Conservation (phyloP, 2,329 filamentous ascomycete genomes). For the Nectriaceae sp. region DNA sequence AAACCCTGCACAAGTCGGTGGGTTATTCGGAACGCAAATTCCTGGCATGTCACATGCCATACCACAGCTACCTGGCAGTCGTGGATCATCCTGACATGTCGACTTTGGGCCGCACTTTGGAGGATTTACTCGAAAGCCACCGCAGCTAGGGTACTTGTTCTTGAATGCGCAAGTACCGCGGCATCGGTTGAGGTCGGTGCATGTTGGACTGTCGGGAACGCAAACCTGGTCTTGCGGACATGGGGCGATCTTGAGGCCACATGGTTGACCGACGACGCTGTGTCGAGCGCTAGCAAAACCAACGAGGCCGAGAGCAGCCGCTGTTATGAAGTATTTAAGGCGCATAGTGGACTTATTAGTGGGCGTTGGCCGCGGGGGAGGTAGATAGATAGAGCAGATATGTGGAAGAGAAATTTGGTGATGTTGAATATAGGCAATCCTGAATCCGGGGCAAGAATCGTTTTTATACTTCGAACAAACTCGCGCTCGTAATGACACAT, state of each 20-base stretch:
- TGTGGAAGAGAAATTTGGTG: no score
- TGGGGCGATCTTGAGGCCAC: not conserved
- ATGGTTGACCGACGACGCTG: not conserved
- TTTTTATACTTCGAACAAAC: no score
- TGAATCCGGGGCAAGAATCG: no score
- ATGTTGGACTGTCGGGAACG: not conserved
- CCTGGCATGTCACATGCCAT: not conserved
- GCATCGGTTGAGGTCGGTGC: not conserved
- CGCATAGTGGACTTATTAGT: no score
- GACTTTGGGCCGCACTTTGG: not conserved
- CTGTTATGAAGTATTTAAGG: no score
- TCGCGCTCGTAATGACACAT: no score
- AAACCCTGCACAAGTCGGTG: not conserved
- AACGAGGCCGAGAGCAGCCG: no score
- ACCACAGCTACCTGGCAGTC: not conserved
- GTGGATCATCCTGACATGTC: not conserved
- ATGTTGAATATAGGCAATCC: no score
- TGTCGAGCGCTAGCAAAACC: no score
- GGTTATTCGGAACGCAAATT: not conserved
- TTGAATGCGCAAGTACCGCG: not conserved
- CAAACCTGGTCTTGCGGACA: not conserved
- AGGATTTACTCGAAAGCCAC: not conserved
- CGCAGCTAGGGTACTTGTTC: not conserved
- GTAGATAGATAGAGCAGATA: no score
- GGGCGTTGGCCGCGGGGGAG: no score